phyloP scores from a whole-genome alignment of 441 rosid genomes.

The Capsella rubella region DNA sequence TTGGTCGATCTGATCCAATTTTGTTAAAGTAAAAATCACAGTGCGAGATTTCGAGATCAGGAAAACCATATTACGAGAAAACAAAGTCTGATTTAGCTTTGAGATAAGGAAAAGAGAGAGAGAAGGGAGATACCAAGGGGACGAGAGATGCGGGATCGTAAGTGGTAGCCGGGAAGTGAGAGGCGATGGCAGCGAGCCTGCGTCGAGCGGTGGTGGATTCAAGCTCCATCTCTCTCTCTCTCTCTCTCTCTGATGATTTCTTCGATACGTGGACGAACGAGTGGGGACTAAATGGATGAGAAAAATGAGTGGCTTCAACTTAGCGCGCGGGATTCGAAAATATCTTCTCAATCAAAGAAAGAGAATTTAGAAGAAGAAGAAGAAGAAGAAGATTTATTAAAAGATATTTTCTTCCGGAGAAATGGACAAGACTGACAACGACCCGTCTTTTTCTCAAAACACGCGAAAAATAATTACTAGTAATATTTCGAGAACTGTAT shows the following conservation, averaged over 20 bases:
- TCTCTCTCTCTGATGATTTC: slow-evolving; percentile 8
- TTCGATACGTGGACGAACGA: slow-evolving; percentile 50
- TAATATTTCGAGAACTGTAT: background rate
- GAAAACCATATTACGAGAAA: background rate
- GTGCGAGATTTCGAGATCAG: background rate
- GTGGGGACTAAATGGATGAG: background rate
- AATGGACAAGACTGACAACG: slow-evolving; percentile 15
- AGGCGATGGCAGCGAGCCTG: slow-evolving; percentile 66
- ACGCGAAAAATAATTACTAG: background rate
- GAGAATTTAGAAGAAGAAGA: too few relatives aligned
- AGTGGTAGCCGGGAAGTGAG: slow-evolving; percentile 55
- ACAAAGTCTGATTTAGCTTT: background rate
- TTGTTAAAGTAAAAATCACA: background rate
- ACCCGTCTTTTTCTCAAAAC: background rate
- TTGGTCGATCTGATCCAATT: background rate
- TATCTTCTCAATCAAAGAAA: slow-evolving; percentile 23
- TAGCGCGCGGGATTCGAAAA: slow-evolving; percentile 38
- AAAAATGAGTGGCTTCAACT: slow-evolving; percentile 41
- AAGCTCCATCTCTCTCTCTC: slow-evolving; percentile 54
- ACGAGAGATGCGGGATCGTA: slow-evolving; percentile 54
- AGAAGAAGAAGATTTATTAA: background rate
- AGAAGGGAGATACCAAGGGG: slow-evolving; percentile 56
- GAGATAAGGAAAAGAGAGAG: slow-evolving; percentile 9
- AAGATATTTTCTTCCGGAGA: background rate
- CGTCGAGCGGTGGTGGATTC: slow-evolving; percentile 59